phyloP scores from a whole-genome alignment of 2,329 filamentous ascomycete genomes.

The Eutypella sp. region DNA sequence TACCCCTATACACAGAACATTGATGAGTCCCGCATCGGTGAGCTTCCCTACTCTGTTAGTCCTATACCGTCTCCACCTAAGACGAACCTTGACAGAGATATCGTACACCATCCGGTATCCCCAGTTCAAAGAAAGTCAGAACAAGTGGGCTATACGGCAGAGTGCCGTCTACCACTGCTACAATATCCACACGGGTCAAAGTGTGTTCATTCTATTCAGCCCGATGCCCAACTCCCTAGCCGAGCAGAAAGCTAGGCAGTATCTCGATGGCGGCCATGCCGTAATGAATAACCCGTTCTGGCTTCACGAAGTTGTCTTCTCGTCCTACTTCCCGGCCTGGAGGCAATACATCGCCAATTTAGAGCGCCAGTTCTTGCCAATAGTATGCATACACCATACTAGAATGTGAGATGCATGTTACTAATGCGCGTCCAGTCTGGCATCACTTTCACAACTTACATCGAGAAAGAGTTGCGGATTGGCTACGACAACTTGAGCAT shows the following conservation, averaged over 20 bases:
- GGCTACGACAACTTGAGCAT: conserved; percentile 23
- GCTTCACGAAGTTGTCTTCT: conserved; percentile 19
- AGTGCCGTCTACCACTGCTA: conserved; percentile 22
- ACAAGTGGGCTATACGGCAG: conserved; percentile 23
- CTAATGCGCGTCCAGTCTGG: conserved; percentile 13
- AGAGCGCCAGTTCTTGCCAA: conserved; percentile 19
- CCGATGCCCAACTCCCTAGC: conserved; percentile 19
- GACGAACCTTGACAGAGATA: conserved; percentile 14
- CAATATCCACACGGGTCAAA: conserved; percentile 15
- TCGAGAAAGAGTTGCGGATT: conserved; percentile 21
- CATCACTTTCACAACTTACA: conserved; percentile 22
- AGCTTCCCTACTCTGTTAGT: background rate
- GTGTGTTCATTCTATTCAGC: conserved; percentile 18
- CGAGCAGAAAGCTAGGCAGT: conserved; percentile 10
- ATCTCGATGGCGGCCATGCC: conserved; percentile 2
- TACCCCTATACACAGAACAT: conserved; percentile 17
- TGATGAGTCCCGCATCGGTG: conserved; percentile 15
- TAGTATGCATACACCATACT: conserved; percentile 11
- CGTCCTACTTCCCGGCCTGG: conserved; percentile 20
- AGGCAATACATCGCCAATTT: conserved; percentile 18
- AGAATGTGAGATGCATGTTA: background rate
- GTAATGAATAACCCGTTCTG: conserved; percentile 6
- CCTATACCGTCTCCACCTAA: background rate
- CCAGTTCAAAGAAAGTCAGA: conserved; percentile 18
- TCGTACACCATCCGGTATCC: conserved; percentile 25